Evolutionary conservation across 2,329 filamentous ascomycete species (phyloP).

Genomic region (Elsinoe fawcettii): DNA sequence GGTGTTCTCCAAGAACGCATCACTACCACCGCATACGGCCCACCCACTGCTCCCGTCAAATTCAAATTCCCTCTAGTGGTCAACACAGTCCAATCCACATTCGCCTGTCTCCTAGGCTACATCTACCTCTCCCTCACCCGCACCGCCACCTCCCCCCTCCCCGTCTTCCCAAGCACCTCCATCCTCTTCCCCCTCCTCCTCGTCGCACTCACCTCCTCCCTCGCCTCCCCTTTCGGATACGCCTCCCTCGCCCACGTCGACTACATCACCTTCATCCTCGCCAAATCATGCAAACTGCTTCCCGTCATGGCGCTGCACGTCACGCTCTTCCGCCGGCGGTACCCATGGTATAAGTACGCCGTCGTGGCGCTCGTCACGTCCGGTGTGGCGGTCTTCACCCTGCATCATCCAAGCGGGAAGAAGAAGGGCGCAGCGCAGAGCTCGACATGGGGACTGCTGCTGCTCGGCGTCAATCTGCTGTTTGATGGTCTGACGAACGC

Average conservation of each 20-base stretch:
- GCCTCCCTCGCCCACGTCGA: slow-evolving; percentile 87
- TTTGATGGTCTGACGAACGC: slow-evolving; percentile 96
- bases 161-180: slow-evolving; percentile 67
- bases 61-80: slow-evolving; percentile 94
- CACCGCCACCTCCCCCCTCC: slow-evolving; percentile 37
- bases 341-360: slow-evolving; percentile 92
- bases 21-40: slow-evolving; percentile 80
- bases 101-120: slow-evolving; percentile 75
- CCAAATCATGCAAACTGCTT: slow-evolving; percentile 97
- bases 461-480: slow-evolving; percentile 81
- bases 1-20: slow-evolving; percentile 94
- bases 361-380: slow-evolving; percentile 86
- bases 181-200: slow-evolving; percentile 75
- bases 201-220: slow-evolving; percentile 77
- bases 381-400: slow-evolving; percentile 89
- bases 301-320: slow-evolving; percentile 97
- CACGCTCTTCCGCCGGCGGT: slow-evolving; percentile 78
- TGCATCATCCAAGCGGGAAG: slow-evolving; percentile 60
- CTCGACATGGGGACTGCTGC: slow-evolving; percentile 68
- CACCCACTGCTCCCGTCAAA: slow-evolving; percentile 53
- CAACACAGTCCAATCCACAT: slow-evolving; percentile 88
- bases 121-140: slow-evolving; percentile 63
- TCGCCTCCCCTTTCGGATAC: slow-evolving; percentile 94
- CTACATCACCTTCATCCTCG: slow-evolving; percentile 95
- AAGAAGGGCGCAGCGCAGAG: slow-evolving; percentile 45